Evolutionary conservation across 140 eudicot species (phyloP), one percentile per base, ranked within the genome.

Genomic region (Ambrosia hybrid): DNA sequence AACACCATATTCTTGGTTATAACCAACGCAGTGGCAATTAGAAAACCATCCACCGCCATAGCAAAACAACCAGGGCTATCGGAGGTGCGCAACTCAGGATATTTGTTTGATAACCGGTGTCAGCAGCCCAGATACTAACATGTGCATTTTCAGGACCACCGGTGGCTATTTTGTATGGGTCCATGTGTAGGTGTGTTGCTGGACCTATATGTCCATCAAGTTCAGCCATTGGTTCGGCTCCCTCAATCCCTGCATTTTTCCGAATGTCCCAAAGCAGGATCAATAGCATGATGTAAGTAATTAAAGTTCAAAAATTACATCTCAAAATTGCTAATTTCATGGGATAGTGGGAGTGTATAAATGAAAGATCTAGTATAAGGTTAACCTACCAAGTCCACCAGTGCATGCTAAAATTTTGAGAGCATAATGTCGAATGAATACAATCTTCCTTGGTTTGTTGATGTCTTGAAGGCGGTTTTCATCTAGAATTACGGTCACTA

Each of bases 251-350:
- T 2, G 74, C 67, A 58, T 67, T 73, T 81, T 67, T 86, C 83
- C 97, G 84, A 5, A 86, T 67, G 81, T 91, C 97, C 96, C 94
- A 91, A 57, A 91, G 87, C 83, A 74, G 78, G 60, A 89, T 58
- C 65, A 58, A 58, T 58, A 26, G n/a, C 65, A 58, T 58, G 39
- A 58, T 30, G 39, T 34, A 34, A 26, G 61, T 51, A 4, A 46
- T 6, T 68, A 33, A n/a, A 34, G 34, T 67, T 46, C 11, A 26
- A 67, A 66, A 16, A 11, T 14, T 5, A n/a, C 16, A 58, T 45
- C 67, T 60, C 46, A 34, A 34, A 34, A 4, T 30, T 17, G 60
- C 46, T 26, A 58, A 45, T 30, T 63, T 16, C n/a, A 34, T 62
- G 63, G 39, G 53, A 30, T 3, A 5, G 52, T 12, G 16, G 39